Conservation (phyloP, 768 basidiomycete genomes). For the Psilocybe tampanensis region DNA sequence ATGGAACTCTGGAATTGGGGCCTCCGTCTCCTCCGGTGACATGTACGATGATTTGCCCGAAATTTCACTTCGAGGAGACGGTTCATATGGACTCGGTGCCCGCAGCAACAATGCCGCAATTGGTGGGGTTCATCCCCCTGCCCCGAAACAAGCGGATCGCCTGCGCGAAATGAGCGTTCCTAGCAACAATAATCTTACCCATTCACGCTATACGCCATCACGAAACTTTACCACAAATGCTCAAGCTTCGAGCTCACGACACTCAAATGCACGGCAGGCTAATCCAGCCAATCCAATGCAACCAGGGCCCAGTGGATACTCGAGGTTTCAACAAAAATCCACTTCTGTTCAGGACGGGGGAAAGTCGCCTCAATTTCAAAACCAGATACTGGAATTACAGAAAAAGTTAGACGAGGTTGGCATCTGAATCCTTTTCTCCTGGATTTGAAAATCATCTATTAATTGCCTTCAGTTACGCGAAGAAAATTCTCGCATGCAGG, state of each 20-base stretch:
- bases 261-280: neutral
- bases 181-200: neutral
- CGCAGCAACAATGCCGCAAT: neutral
- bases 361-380: constrained; percentile 15
- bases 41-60: constrained; percentile 62
- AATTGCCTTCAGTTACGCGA: constrained; percentile 45
- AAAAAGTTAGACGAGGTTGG: constrained; percentile 50
- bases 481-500: constrained; percentile 49
- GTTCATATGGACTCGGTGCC: constrained; percentile 49
- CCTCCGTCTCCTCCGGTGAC: constrained; percentile 27
- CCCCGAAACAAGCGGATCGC: neutral
- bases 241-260: constrained; percentile 8
- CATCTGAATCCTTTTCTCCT: neutral
- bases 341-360: neutral
- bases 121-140: neutral
- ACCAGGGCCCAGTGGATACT: neutral
- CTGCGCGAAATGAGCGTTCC: neutral
- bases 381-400: constrained; percentile 31
- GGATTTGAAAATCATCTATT: constrained; percentile 13
- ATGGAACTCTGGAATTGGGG: constrained; percentile 39
- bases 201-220: neutral
- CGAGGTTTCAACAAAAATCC: neutral
- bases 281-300: constrained; percentile 5
- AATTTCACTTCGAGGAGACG: constrained; percentile 59
- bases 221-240: neutral